Percentiles rank a stretch among this genome's conserved stretches.
These are phyloP conservation scores for Jamesozyma gamospora DNA, from an alignment of 805 yeast species.

Conservation along the genomic window DNA sequence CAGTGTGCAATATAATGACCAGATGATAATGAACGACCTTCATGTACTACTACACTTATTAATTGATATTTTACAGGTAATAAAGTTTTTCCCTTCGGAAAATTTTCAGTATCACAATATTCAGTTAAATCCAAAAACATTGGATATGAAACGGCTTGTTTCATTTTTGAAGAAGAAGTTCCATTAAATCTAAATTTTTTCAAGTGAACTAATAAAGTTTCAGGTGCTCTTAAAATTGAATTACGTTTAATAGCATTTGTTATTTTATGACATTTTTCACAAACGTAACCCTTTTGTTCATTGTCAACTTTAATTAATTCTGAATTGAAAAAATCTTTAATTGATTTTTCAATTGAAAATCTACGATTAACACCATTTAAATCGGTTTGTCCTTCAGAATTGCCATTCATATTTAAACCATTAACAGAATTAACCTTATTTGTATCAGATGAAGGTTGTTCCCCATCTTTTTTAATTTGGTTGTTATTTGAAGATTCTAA, in stretches of 20 bases:
- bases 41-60: conserved; percentile 81
- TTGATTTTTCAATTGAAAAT: conserved; percentile 64
- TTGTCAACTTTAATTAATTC: conserved; percentile 66
- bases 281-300: conserved; percentile 71
- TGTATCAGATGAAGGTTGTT: no score
- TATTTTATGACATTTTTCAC: conserved; percentile 73
- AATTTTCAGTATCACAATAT: conserved; percentile 35
- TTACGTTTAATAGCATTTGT: conserved; percentile 72
- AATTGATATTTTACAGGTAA: conserved; percentile 57
- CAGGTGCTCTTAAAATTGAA: conserved; percentile 74
- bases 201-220: conserved; percentile 74
- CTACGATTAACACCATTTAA: conserved; percentile 20
- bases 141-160: conserved; percentile 76
- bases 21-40: conserved; percentile 82
- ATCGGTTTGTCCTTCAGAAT: not conserved
- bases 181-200: conserved; percentile 88
- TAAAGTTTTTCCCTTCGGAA: conserved; percentile 8
- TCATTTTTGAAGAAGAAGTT: conserved; percentile 68
- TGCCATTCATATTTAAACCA: no score
- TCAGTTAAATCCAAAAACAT: conserved; percentile 62
- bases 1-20: conserved; percentile 93
- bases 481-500: not conserved
- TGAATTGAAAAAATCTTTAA: conserved; percentile 71
- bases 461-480: no score
- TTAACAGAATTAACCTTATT: no score